Conservation (phyloP, 768 basidiomycete genomes). For the Phylloporus arenicola region DNA sequence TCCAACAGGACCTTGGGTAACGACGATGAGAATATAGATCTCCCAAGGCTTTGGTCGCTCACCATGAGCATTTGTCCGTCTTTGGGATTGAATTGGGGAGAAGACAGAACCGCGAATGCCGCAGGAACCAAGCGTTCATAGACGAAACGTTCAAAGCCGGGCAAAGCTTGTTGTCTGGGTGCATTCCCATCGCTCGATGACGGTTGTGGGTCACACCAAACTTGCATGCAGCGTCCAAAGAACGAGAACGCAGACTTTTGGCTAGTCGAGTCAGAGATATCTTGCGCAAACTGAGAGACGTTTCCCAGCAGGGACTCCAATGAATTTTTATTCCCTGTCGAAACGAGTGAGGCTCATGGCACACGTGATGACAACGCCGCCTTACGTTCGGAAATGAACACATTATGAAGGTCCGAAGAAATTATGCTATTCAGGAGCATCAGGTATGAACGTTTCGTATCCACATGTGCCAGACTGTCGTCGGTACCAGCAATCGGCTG, state of each 20-base stretch:
- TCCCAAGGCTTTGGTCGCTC: constrained; percentile 23
- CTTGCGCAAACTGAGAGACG: constrained; percentile 68
- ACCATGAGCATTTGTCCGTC: constrained; percentile 85
- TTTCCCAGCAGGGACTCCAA: constrained; percentile 74
- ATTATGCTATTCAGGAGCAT: constrained; percentile 75
- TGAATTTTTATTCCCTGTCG: constrained; percentile 53
- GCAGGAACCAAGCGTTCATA: constrained; percentile 82
- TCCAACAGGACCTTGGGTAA: constrained; percentile 74
- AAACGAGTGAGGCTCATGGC: not conserved
- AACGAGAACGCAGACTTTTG: constrained; percentile 80
- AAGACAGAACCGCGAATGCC: constrained; percentile 76
- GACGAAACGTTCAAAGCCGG: constrained; percentile 89
- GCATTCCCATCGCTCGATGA: constrained; percentile 33
- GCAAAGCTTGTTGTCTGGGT: constrained; percentile 41
- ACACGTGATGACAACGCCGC: constrained; percentile 21
- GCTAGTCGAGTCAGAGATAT: constrained; percentile 66
- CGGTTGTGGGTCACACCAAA: constrained; percentile 58
- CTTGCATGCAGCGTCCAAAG: constrained; percentile 58
- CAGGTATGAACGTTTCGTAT: constrained; percentile 88
- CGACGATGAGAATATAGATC: not conserved
- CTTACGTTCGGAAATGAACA: constrained; percentile 85
- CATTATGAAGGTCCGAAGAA: constrained; percentile 70
- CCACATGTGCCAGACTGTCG: constrained; percentile 68
- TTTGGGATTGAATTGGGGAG: constrained; percentile 77
- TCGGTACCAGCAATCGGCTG: constrained; percentile 84